Conservation (phyloP, 1,284 basidiomycete genomes). For the Ganoderma resinaceum region DNA sequence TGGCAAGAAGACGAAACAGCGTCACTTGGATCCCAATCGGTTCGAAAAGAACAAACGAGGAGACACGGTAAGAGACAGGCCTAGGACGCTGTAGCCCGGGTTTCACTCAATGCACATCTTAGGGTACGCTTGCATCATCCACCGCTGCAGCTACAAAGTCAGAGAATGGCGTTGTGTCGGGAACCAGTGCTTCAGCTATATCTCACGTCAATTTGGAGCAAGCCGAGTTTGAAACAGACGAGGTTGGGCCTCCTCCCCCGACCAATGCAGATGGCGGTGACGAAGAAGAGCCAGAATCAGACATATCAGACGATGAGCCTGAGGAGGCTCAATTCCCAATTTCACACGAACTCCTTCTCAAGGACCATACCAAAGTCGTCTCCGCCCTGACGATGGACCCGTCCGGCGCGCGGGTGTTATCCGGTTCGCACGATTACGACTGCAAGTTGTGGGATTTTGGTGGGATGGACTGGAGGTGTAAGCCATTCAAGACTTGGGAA, state of each 20-base stretch:
- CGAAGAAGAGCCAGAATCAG: conserved; percentile 68
- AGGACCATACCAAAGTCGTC: conserved; percentile 95
- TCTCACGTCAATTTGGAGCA: conserved; percentile 25
- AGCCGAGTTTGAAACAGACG: conserved; percentile 45
- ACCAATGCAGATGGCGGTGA: conserved; percentile 12
- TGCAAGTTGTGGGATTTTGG: conserved; percentile 99
- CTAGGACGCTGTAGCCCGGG: neutral
- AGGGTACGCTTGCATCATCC: conserved; percentile 21
- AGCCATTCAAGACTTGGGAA: conserved; percentile 97
- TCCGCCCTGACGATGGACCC: conserved; percentile 93
- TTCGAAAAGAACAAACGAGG: conserved; percentile 79
- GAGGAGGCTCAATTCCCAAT: conserved; percentile 72
- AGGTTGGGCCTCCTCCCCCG: conserved; percentile 40
- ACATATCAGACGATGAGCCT: conserved; percentile 56
- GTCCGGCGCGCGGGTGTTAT: conserved; percentile 89
- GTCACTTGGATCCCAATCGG: conserved; percentile 68
- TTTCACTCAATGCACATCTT: neutral
- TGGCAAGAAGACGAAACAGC: conserved; percentile 73
- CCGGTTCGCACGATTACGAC: conserved; percentile 96
- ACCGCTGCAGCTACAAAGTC: conserved; percentile 11
- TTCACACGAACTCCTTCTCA: conserved; percentile 88
- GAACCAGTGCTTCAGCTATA: conserved; percentile 12
- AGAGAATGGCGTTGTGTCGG: conserved; percentile 14
- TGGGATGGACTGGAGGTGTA: conserved; percentile 90
- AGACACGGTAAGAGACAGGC: conserved; percentile 42